These are phyloP conservation scores for Tilletia indica DNA, from an alignment of 1,284 basidiomycete genomes.

Conservation along the genomic window DNA sequence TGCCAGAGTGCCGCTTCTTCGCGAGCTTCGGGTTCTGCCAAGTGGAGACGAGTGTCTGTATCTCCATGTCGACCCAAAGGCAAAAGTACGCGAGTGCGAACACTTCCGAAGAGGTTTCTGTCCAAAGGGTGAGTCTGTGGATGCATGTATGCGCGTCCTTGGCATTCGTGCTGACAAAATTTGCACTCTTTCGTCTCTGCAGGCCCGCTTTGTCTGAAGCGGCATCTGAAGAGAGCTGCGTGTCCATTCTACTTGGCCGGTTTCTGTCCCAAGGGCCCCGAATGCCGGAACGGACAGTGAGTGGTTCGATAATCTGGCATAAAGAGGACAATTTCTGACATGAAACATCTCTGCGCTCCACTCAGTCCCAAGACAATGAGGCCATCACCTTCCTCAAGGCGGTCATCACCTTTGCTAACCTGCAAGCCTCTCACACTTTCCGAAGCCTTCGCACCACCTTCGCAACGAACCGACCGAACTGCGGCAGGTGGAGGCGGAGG, in stretches of 20 bases:
- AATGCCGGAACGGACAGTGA: conserved; percentile 80
- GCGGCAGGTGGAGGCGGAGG: conserved; percentile 20
- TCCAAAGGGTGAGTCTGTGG: conserved; percentile 39
- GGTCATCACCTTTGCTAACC: conserved; percentile 48
- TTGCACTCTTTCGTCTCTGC: conserved; percentile 4
- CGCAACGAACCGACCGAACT: background rate
- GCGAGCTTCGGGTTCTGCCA: conserved; percentile 93
- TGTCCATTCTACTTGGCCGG: conserved; percentile 90
- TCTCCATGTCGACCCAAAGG: conserved; percentile 90
- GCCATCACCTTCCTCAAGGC: conserved; percentile 45
- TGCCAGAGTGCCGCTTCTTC: conserved; percentile 99
- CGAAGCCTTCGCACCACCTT: conserved; percentile 46
- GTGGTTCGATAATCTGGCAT: conserved; percentile 16
- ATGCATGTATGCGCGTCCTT: no score
- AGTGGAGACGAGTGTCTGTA: conserved; percentile 77
- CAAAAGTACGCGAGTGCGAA: conserved; percentile 77
- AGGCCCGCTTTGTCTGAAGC: conserved; percentile 83
- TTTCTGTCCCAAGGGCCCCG: conserved; percentile 89
- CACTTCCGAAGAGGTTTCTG: conserved; percentile 96
- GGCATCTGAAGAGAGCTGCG: conserved; percentile 85
- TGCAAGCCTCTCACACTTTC: conserved; percentile 47
- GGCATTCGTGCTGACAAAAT: background rate
- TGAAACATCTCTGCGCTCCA: background rate
- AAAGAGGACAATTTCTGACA: background rate
- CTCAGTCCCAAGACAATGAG: conserved; percentile 47